Percentiles rank a stretch among this genome's conserved stretches.
Evolutionary conservation across 1,139 yeast genomes (phyloP).

Genomic region (Kodamaea suecica): DNA sequence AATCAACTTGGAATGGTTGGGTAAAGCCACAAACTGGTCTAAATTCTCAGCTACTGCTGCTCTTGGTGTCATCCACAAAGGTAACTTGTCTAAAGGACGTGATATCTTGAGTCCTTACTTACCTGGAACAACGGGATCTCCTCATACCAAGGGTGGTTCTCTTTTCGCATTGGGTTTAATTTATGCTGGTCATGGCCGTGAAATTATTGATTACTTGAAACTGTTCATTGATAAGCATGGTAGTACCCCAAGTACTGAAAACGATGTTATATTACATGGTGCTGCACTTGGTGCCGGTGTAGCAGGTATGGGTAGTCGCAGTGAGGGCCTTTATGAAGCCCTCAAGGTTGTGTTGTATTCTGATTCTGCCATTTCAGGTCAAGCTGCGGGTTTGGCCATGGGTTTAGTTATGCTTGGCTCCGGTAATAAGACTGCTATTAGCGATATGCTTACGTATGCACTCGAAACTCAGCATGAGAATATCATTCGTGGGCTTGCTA

Average conservation of each 20-base stretch:
- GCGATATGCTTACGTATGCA: slow-evolving; percentile 88
- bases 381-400: slow-evolving; percentile 96
- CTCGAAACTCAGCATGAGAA: slow-evolving; percentile 96
- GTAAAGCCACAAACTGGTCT: slow-evolving; percentile 97
- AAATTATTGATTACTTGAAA: slow-evolving; percentile 77
- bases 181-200: slow-evolving; percentile 95
- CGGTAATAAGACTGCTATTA: slow-evolving; percentile 67
- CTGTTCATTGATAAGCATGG: slow-evolving; percentile 69
- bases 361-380: slow-evolving; percentile 93
- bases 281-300: slow-evolving; percentile 95
- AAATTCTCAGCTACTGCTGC: slow-evolving; percentile 98
- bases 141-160: slow-evolving; percentile 95
- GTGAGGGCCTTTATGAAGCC: slow-evolving; percentile 73
- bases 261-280: slow-evolving; percentile 90
- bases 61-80: slow-evolving; percentile 94
- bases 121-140: slow-evolving; percentile 76
- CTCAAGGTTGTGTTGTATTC: slow-evolving; percentile 81
- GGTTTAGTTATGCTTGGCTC: slow-evolving; percentile 95
- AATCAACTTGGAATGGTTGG: slow-evolving; percentile 90
- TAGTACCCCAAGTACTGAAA: slow-evolving; percentile 66
- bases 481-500: slow-evolving; percentile 85
- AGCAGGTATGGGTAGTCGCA: slow-evolving; percentile 92
- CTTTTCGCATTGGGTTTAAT: slow-evolving; percentile 89
- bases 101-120: slow-evolving; percentile 85
- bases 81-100: slow-evolving; percentile 88